Evolutionary conservation across 2,329 filamentous ascomycete genomes (phyloP).

Genomic region (Lecanicillium sp.): DNA sequence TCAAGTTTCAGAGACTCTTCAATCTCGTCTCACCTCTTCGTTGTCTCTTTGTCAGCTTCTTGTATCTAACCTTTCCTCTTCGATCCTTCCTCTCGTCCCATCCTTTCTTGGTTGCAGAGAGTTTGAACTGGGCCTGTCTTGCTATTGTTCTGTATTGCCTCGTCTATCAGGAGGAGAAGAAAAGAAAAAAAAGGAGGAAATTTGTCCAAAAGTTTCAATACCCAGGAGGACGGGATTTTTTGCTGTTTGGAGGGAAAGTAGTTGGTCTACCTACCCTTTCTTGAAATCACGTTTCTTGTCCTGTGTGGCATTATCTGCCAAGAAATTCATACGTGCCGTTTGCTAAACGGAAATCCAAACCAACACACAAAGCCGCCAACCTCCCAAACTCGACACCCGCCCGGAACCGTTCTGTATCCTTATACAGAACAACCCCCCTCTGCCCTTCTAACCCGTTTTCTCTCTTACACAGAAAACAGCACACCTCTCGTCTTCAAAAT

Average conservation of each 20-base stretch:
- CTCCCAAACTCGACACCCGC: too few species aligned
- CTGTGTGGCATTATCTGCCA: slow-evolving; percentile 10
- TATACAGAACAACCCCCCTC: slow-evolving; percentile 1
- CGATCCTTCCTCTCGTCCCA: too few species aligned
- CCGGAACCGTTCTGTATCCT: too few species aligned
- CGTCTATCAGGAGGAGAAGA: not conserved
- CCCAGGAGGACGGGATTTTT: slow-evolving; percentile 3
- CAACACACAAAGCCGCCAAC: too few species aligned
- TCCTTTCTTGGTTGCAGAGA: too few species aligned
- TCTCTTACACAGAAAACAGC: slow-evolving; percentile 2
- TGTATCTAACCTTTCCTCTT: too few species aligned
- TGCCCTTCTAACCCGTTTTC: slow-evolving; percentile 1
- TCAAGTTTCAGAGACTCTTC: too few species aligned
- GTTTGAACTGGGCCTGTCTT: too few species aligned
- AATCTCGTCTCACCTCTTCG: too few species aligned
- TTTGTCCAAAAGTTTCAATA: not conserved
- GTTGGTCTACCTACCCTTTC: slow-evolving; percentile 15
- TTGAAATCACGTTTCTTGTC: slow-evolving; percentile 12
- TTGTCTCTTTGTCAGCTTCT: too few species aligned
- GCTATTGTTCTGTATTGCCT: slow-evolving; percentile 1
- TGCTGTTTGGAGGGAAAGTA: slow-evolving; percentile 9
- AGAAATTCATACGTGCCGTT: slow-evolving; percentile 2
- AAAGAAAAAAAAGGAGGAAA: slow-evolving; percentile 7
- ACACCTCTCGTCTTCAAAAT: slow-evolving; percentile 30
- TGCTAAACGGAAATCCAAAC: too few species aligned